phyloP scores from a whole-genome alignment of 2,329 filamentous ascomycete genomes.

The Verticillium zaregamsianum region DNA sequence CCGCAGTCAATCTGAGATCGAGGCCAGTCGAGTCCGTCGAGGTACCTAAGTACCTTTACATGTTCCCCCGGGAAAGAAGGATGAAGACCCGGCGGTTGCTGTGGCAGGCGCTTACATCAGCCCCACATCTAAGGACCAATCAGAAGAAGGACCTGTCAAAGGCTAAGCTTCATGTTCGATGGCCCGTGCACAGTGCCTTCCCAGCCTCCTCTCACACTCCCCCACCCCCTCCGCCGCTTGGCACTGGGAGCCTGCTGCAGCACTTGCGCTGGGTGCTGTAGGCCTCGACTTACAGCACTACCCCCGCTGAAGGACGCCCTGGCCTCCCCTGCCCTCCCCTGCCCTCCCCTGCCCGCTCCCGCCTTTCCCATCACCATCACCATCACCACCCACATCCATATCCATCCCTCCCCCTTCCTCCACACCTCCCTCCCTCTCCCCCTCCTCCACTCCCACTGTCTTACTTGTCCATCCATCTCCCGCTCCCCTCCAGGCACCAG shows the following conservation, averaged over 20 bases:
- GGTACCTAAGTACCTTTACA: no score
- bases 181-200: background rate
- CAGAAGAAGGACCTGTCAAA: background rate
- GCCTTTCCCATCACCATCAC: background rate
- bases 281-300: background rate
- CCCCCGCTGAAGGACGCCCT: background rate
- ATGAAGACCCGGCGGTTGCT: background rate
- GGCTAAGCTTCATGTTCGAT: background rate
- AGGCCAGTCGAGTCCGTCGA: no score
- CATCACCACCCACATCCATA: background rate
- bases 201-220: background rate
- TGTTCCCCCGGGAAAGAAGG: background rate
- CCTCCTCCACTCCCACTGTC: background rate
- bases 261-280: background rate
- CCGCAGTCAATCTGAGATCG: no score
- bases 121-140: background rate
- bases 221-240: no score
- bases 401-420: background rate
- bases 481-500: background rate
- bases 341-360: background rate
- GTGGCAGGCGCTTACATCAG: background rate
- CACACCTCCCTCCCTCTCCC: background rate
- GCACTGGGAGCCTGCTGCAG: no score
- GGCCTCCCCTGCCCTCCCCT: background rate
- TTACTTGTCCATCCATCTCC: background rate